phyloP scores from a whole-genome alignment of 305 asterid species.

The Solanum hybrid region DNA sequence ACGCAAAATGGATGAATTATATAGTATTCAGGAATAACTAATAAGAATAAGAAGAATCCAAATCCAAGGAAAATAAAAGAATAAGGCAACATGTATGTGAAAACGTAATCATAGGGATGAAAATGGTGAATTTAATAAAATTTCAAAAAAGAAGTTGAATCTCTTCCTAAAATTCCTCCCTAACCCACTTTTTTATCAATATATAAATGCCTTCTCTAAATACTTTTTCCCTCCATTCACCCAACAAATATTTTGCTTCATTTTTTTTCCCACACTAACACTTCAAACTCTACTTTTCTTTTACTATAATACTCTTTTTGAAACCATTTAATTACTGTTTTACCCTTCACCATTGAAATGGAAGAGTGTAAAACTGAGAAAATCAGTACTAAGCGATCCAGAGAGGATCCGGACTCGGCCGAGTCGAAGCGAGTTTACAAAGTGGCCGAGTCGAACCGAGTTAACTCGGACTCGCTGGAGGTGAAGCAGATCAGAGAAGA shows the following conservation, averaged over 20 bases:
- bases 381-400: constrained; percentile 8
- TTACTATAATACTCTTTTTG: not conserved
- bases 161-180: not conserved
- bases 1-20: not conserved
- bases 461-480: not conserved
- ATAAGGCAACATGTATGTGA: not conserved
- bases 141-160: not conserved
- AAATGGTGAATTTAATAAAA: not conserved
- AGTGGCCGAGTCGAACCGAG: not conserved
- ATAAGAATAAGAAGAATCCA: not conserved
- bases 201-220: not conserved
- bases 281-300: not conserved
- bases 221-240: not conserved
- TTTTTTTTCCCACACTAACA: not conserved
- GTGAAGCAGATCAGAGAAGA: constrained; percentile 6
- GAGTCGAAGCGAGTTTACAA: not conserved
- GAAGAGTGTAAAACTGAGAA: not conserved
- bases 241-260: not conserved
- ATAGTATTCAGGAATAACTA: not conserved
- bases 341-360: not conserved
- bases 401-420: constrained; percentile 6
- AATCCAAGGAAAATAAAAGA: not conserved
- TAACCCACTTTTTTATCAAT: not conserved
- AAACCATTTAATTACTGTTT: not conserved
- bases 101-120: not conserved